Evolutionary conservation across 441 rosid species (phyloP).

Genomic region (Eruca vesicaria): DNA sequence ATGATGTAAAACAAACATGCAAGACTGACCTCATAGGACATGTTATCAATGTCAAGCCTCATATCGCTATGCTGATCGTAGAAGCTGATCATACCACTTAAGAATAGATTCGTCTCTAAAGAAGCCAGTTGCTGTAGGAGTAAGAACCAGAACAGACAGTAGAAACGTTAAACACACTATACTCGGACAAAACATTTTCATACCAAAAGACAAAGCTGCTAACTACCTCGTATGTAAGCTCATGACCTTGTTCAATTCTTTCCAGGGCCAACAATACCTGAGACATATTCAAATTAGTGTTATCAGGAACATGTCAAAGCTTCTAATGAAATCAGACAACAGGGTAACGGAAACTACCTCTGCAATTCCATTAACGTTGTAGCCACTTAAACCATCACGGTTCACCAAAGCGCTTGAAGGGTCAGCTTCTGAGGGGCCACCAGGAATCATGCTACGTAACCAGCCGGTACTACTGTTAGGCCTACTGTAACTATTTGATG

Average conservation of each 20-base stretch:
- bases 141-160: conserved; percentile 14
- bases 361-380: conserved; percentile 78
- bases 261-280: conserved; percentile 81
- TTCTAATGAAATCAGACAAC: conserved; percentile 27
- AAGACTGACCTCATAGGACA: conserved; percentile 85
- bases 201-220: conserved; percentile 9
- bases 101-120: conserved; percentile 73
- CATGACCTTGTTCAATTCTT: conserved; percentile 87
- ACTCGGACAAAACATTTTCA: not conserved
- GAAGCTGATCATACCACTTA: conserved; percentile 55
- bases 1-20: not conserved
- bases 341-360: conserved; percentile 55
- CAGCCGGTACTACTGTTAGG: too few relatives aligned
- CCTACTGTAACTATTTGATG: conserved; percentile 23
- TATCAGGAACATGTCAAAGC: conserved; percentile 13
- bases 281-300: conserved; percentile 12
- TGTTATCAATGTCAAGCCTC: conserved; percentile 96
- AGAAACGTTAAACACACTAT: not conserved
- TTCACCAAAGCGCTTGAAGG: conserved; percentile 40
- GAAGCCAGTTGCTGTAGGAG: conserved; percentile 72
- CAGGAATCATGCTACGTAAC: too few relatives aligned
- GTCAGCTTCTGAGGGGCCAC: conserved; percentile 53
- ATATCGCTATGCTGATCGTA: conserved; percentile 90
- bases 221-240: conserved; percentile 68
- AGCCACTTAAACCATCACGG: conserved; percentile 54